Evolutionary conservation across 257 asterid species (phyloP), one percentile per base, ranked within the genome.

Genomic region (Solanum virginianum): DNA sequence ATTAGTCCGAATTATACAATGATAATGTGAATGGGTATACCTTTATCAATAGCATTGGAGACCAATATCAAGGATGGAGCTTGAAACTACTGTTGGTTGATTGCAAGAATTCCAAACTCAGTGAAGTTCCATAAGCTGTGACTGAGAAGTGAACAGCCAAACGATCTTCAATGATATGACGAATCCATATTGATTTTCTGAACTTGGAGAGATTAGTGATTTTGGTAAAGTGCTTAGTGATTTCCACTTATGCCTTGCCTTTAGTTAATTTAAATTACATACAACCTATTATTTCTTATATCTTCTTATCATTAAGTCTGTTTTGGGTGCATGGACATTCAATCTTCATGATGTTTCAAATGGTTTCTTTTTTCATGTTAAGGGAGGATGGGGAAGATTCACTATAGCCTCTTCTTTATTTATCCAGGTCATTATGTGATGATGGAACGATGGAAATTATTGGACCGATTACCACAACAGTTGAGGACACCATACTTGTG

Each of bases 401-500:
- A 77, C 82, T 26, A 15, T 53, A 77, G 47, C 60, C 45, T 49
- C 84, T 72, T 57, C 47, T 81, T 80, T 68, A 74, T 83, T 86
- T 85, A 85, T 86, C 81, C 94, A 97, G 99, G 85, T 87, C 99
- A 88, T 63, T 92, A 83, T 97, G 98, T 88, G 97, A 90, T 87
- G 85, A 94, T 4, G 98, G 99, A 89, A 95, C 99, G 41, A 98
- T 97, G 20, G 98, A 91, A 95, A 88, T 97, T 72, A 92, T 97
- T 53, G 99, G 99, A 55, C 97, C 99, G 80, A 92, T 95, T 82
- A 72, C 99, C 75, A 90, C 98, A 70, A 89, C 90, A 85, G 98
- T 97, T 86, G 99, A 97, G 92, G 99, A 97, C 90, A 86, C 95
- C 54, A 86, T 92, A 80, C 96, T 97, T 80, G 98, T 97, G 99